Evolutionary conservation across 345 rosid species (phyloP).

Genomic region (Euphorbia lathyris): DNA sequence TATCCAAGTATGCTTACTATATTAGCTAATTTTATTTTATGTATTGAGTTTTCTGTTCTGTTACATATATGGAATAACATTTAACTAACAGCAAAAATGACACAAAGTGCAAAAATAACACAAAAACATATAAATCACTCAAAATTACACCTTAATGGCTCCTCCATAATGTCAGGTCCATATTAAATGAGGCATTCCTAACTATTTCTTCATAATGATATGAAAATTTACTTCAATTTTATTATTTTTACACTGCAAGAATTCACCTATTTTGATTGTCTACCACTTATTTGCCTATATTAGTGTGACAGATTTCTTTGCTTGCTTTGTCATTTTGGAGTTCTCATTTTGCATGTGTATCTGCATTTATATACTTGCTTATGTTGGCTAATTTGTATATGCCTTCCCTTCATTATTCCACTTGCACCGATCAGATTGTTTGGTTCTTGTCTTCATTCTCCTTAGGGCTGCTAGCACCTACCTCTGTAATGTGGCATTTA

Average conservation of each 20-base stretch:
- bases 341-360: constrained; percentile 44
- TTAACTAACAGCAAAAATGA: background rate
- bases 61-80: background rate
- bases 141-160: background rate
- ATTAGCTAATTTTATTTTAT: background rate
- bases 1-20: constrained; percentile 30
- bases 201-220: background rate
- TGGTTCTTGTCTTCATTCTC: constrained; percentile 48
- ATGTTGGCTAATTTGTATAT: constrained; percentile 44
- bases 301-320: constrained; percentile 36
- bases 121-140: background rate
- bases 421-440: constrained; percentile 39
- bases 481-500: constrained; percentile 44
- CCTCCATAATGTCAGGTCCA: background rate
- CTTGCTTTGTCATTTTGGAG: constrained; percentile 46
- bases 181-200: background rate
- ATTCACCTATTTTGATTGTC: background rate
- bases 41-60: background rate
- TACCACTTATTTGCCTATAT: background rate
- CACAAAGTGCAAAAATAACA: background rate
- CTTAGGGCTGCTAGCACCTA: constrained; percentile 49
- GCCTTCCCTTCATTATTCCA: constrained; percentile 45
- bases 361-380: constrained; percentile 47
- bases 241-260: background rate
- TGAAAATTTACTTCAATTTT: background rate